Evolutionary conservation across 164 flowering plant genomes (phyloP), one percentile per base, ranked within the genome.

Genomic region (Magnolia sinica): DNA sequence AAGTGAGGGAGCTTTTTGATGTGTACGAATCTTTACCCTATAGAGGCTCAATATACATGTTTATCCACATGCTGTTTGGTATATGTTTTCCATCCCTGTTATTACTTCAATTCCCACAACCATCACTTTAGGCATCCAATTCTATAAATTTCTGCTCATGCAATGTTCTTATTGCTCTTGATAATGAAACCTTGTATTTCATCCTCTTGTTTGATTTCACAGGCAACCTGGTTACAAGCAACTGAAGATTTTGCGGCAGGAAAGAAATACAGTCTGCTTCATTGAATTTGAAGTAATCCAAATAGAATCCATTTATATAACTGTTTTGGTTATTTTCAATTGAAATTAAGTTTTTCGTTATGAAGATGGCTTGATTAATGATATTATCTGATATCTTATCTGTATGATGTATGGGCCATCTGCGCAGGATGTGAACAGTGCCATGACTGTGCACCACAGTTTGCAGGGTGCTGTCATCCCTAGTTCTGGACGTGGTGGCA

Each of bases 151-250:
- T 51, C 50, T n/a, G 10, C 45, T 31, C 6, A 9, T 45, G 71
- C 45, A 4, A 37, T 3, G 45, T 37, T 37, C 45, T 37, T 37
- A 37, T 37, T 37, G 45, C 45, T 37, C 22, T 49, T 22, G 68
- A 50, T 59, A 22, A 55, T 68, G 3, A 49, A 50, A 2, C 29
- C 19, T 71, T 20, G 27, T 64, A 19, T 79, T 52, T 73, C 22
- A 22, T 81, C 45, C 45, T 37, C 45, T 37, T 37, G 45, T 4
- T 37, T 37, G 45, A 37, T 37, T 37, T 37, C 45, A 77, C 91
- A 96, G 99, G 31, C 99, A 93, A 85, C 96, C 96, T 73, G 99
- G 99, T 64, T 96, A 83, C 85, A 93, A 89, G 90, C 98, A 96
- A 84, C 94, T 96, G 98, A 96, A 96, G 84, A 68, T 92, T 67